Evolutionary conservation across 2,329 filamentous ascomycete species (phyloP).

Genomic region (Apiospora aurea): DNA sequence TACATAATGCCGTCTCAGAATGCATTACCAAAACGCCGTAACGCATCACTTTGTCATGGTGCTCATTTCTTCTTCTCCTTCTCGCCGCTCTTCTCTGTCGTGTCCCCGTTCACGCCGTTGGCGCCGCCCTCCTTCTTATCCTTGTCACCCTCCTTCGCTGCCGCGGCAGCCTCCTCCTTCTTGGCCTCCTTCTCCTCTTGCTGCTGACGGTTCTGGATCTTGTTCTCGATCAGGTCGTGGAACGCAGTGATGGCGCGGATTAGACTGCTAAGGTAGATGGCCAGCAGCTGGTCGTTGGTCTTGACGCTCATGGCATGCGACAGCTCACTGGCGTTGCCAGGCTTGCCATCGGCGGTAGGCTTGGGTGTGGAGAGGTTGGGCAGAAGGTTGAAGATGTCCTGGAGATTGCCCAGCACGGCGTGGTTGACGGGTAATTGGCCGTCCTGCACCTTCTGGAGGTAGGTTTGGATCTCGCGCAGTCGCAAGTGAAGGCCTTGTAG

Average conservation of each 20-base stretch:
- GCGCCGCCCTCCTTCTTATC: slow-evolving; percentile 50
- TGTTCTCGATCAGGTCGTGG: slow-evolving; percentile 99
- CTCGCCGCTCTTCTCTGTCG: slow-evolving; percentile 46
- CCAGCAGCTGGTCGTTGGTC: slow-evolving; percentile 98
- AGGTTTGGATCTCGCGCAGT: slow-evolving; percentile 92
- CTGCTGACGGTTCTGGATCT: slow-evolving; percentile 98
- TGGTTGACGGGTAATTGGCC: slow-evolving; percentile 95
- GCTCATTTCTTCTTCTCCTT: slow-evolving; percentile 57
- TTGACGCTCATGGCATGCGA: slow-evolving; percentile 98
- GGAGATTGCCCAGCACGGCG: slow-evolving; percentile 95
- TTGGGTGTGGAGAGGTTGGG: slow-evolving; percentile 92
- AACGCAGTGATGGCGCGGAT: slow-evolving; percentile 98
- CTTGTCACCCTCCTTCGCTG: slow-evolving; percentile 66
- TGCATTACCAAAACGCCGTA: slow-evolving; percentile 23
- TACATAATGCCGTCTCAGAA: slow-evolving; percentile 27
- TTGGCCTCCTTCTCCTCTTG: slow-evolving; percentile 94
- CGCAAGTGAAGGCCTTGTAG: slow-evolving; percentile 94
- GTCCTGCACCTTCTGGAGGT: slow-evolving; percentile 95
- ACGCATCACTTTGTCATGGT: slow-evolving; percentile 26
- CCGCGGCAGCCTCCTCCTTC: slow-evolving; percentile 61
- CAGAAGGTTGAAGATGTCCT: slow-evolving; percentile 98
- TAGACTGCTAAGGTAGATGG: slow-evolving; percentile 95
- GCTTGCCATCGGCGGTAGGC: slow-evolving; percentile 64
- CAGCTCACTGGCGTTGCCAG: slow-evolving; percentile 73
- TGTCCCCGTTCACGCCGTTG: slow-evolving; percentile 63